Evolutionary conservation across 1,139 yeast genomes (phyloP).

Genomic region (Magnusiomyces paraingens): DNA sequence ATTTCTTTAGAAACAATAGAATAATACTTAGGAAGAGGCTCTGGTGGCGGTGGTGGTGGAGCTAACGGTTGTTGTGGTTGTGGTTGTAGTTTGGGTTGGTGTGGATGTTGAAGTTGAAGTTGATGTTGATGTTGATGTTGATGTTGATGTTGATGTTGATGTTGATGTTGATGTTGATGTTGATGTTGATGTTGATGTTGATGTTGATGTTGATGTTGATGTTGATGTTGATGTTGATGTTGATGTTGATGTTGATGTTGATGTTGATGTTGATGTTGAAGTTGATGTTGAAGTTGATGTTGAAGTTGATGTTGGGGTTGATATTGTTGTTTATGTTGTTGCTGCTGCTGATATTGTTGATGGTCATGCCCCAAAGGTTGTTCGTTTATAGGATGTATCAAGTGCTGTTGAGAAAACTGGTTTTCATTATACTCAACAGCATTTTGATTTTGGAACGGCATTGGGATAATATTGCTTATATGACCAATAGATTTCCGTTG

Average conservation of each 20-base stretch:
- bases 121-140: background rate
- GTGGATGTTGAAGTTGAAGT: too few species aligned
- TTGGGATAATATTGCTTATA: background rate
- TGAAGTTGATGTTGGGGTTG: background rate
- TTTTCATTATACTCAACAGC: slow-evolving; percentile 5
- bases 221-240: background rate
- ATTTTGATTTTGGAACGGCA: slow-evolving; percentile 4
- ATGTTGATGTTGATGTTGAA: background rate
- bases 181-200: background rate
- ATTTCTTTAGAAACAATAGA: background rate
- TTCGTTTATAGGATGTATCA: background rate
- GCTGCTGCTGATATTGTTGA: background rate
- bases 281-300: slow-evolving; percentile 4
- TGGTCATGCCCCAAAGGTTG: too few species aligned
- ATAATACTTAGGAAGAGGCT: background rate
- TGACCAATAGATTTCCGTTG: background rate
- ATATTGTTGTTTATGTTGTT: slow-evolving; percentile 4
- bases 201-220: background rate
- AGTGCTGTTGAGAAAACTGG: slow-evolving; percentile 2
- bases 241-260: background rate
- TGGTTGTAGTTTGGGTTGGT: background rate
- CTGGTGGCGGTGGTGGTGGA: background rate
- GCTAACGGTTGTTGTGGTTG: slow-evolving; percentile 8
- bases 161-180: background rate
- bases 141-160: background rate